These are phyloP conservation scores for Nannochloris sp. DNA, from an alignment of 139 green algal species.

Conservation along the genomic window DNA sequence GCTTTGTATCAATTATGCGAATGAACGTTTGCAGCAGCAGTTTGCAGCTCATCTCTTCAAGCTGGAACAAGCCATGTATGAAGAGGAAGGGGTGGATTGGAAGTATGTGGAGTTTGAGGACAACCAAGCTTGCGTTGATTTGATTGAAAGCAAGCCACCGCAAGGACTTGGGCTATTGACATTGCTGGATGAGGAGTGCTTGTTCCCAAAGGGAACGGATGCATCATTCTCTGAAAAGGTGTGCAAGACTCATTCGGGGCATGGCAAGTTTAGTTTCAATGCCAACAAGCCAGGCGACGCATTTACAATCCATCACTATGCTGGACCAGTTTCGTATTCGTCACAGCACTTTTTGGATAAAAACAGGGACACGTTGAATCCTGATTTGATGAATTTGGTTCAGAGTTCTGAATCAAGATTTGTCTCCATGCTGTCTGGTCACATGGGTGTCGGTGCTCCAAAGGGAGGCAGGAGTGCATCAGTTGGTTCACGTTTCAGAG, in stretches of 20 bases:
- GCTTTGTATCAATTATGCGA: slow-evolving; percentile 97
- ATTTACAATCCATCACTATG: slow-evolving; percentile 80
- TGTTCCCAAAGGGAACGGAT: slow-evolving; percentile 54
- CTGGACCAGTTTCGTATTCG: slow-evolving; percentile 54
- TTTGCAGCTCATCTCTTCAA: slow-evolving; percentile 82
- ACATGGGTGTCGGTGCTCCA: slow-evolving; percentile 24
- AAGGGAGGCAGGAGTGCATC: slow-evolving; percentile 22
- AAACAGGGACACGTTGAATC: slow-evolving; percentile 68
- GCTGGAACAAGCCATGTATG: slow-evolving; percentile 86
- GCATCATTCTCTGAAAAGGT: slow-evolving; percentile 39
- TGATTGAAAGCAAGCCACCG: slow-evolving; percentile 62
- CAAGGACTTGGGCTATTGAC: slow-evolving; percentile 69
- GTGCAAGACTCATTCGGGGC: slow-evolving; percentile 24
- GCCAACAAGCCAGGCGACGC: slow-evolving; percentile 13
- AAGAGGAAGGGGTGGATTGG: slow-evolving; percentile 86
- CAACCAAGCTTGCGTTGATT: slow-evolving; percentile 85
- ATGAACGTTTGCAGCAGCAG: slow-evolving; percentile 93
- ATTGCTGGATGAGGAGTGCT: slow-evolving; percentile 81
- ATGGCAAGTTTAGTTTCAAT: slow-evolving; percentile 45
- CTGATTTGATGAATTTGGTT: slow-evolving; percentile 76
- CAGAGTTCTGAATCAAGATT: slow-evolving; percentile 23
- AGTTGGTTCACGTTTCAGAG: slow-evolving; percentile 56
- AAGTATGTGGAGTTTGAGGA: slow-evolving; percentile 88
- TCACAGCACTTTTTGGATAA: slow-evolving; percentile 63
- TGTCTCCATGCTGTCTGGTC: slow-evolving; percentile 57